phyloP scores from a whole-genome alignment of 345 rosid genomes.

The Cardamine chenopodiifolia region DNA sequence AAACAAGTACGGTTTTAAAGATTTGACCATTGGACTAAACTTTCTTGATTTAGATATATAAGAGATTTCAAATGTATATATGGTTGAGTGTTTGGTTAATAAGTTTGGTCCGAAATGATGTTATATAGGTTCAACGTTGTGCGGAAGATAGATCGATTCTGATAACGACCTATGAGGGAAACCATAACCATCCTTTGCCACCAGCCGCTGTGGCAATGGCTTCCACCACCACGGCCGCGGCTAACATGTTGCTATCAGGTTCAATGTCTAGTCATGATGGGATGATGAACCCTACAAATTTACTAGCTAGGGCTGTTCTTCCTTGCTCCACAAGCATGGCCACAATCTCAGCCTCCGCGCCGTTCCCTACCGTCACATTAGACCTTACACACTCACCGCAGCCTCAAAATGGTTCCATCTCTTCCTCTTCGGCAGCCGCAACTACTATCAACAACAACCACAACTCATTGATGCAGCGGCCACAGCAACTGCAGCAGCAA shows the following conservation, averaged over 20 bases:
- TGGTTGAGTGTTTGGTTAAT: neutral
- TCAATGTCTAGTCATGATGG: slow-evolving; percentile 94
- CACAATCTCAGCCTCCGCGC: slow-evolving; percentile 94
- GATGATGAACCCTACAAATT: slow-evolving; percentile 77
- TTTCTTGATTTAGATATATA: neutral
- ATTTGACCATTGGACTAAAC: neutral
- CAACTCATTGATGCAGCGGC: slow-evolving; percentile 25
- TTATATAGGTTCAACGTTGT: slow-evolving; percentile 76
- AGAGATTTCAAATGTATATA: neutral
- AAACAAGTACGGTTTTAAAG: slow-evolving; percentile 49
- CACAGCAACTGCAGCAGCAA: slow-evolving; percentile 23
- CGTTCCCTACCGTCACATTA: slow-evolving; percentile 90
- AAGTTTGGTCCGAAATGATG: neutral
- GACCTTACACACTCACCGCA: slow-evolving; percentile 75
- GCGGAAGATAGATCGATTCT: slow-evolving; percentile 84
- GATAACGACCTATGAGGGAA: slow-evolving; percentile 94
- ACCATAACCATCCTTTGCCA: slow-evolving; percentile 91
- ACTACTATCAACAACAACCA: slow-evolving; percentile 38
- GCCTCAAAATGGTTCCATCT: slow-evolving; percentile 38
- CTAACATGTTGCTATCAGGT: slow-evolving; percentile 85
- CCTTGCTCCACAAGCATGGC: slow-evolving; percentile 93
- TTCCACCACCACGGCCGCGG: slow-evolving; percentile 87
- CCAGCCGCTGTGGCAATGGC: slow-evolving; percentile 97
- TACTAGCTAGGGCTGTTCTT: slow-evolving; percentile 81
- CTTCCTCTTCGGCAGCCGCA: slow-evolving; percentile 48